A percentile compares a stretch with the other conserved stretches of the same genome.
phyloP scores from a whole-genome alignment of 2,329 filamentous ascomycete genomes.

The Lanzia echinophila region DNA sequence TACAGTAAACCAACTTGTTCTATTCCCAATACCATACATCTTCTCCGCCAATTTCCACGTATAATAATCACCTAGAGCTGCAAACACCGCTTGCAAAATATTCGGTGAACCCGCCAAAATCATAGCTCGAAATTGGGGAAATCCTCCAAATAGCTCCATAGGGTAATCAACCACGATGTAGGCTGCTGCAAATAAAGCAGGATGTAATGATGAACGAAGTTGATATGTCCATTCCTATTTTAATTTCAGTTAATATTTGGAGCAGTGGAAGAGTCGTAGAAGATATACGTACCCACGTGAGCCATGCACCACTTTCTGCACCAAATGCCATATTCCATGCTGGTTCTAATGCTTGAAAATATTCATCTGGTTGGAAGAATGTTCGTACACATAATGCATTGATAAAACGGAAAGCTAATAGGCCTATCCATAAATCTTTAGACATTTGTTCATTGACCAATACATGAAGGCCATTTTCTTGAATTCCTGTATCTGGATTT shows the following conservation, averaged over 20 bases:
- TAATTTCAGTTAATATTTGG: neutral
- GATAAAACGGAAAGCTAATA: constrained; percentile 65
- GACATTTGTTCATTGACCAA: constrained; percentile 25
- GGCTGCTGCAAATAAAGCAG: constrained; percentile 71
- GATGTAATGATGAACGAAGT: constrained; percentile 85
- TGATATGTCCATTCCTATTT: constrained; percentile 84
- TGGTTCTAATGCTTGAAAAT: constrained; percentile 90
- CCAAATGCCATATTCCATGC: constrained; percentile 90
- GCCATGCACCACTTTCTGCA: constrained; percentile 69
- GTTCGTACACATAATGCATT: constrained; percentile 76
- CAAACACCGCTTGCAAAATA: constrained; percentile 67
- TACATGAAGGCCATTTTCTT: constrained; percentile 20
- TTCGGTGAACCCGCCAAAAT: constrained; percentile 69
- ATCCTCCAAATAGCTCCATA: constrained; percentile 47
- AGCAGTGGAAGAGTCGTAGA: neutral
- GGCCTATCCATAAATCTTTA: constrained; percentile 23
- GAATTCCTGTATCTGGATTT: neutral
- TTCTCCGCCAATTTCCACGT: constrained; percentile 75
- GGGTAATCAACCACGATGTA: constrained; percentile 59
- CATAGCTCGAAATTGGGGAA: constrained; percentile 51
- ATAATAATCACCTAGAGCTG: constrained; percentile 75
- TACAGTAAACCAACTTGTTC: constrained; percentile 64
- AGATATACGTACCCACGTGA: constrained; percentile 73
- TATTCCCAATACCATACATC: constrained; percentile 61
- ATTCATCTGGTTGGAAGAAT: constrained; percentile 98